Percentiles rank a stretch among this genome's conserved stretches.
phyloP scores from a whole-genome alignment of 441 rosid genomes.

The Aquilaria agallochum region DNA sequence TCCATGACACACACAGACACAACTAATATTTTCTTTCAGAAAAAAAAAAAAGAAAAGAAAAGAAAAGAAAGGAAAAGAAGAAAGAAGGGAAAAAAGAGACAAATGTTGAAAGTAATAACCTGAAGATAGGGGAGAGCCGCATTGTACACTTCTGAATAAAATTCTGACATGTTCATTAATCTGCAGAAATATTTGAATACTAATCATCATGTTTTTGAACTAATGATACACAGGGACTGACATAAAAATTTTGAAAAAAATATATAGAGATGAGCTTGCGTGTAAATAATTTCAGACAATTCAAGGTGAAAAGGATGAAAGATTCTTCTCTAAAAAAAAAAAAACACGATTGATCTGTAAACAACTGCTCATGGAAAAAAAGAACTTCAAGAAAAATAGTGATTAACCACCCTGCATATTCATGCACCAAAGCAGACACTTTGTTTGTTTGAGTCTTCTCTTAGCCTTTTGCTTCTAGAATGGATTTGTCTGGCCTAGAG shows the following conservation, averaged over 20 bases:
- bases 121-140: slow-evolving; percentile 56
- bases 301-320: not conserved
- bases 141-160: slow-evolving; percentile 47
- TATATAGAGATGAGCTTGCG: too few relatives aligned
- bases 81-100: not conserved
- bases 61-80: not conserved
- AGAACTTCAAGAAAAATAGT: not conserved
- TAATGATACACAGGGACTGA: too few relatives aligned
- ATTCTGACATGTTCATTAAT: slow-evolving; percentile 44
- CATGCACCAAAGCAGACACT: too few relatives aligned
- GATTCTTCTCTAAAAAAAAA: not conserved
- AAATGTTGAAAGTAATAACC: slow-evolving; percentile 33
- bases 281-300: not conserved
- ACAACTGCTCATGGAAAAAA: not conserved
- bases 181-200: slow-evolving; percentile 34
- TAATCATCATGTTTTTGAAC: slow-evolving; percentile 7
- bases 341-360: not conserved
- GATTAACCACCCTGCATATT: too few relatives aligned
- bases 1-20: not conserved
- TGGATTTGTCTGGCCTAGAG: too few relatives aligned
- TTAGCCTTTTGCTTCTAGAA: too few relatives aligned
- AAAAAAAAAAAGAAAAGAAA: not conserved
- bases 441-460: too few relatives aligned
- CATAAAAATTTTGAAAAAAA: too few relatives aligned
- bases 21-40: not conserved